These are phyloP conservation scores for Irpex sp. DNA, from an alignment of 1,284 basidiomycete species.

Conservation along the genomic window DNA sequence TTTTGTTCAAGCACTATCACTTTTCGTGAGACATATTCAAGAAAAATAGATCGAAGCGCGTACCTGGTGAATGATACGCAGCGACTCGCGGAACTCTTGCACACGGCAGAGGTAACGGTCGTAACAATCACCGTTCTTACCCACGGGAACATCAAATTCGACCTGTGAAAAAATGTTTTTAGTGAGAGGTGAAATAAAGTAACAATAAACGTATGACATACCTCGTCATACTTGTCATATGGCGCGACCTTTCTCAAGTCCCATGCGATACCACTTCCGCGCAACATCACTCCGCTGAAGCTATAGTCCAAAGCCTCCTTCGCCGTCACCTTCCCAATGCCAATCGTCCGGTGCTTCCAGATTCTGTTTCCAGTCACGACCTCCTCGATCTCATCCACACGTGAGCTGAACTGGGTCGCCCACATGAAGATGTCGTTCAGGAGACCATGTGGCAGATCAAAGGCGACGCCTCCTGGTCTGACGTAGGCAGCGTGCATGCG, in stretches of 20 bases:
- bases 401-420: conserved; percentile 90
- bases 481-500: conserved; percentile 98
- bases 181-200: neutral
- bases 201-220: conserved; percentile 23
- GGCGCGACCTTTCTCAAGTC: conserved; percentile 91
- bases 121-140: conserved; percentile 97
- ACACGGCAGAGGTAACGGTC: conserved; percentile 96
- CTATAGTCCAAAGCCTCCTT: conserved; percentile 91
- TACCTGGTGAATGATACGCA: conserved; percentile 86
- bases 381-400: conserved; percentile 97
- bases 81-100: conserved; percentile 95
- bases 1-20: conserved; percentile 90
- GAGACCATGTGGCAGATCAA: conserved; percentile 94
- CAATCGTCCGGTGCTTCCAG: conserved; percentile 95
- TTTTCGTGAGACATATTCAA: neutral
- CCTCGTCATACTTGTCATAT: conserved; percentile 97
- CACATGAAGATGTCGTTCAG: conserved; percentile 98
- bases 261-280: conserved; percentile 94
- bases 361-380: conserved; percentile 97
- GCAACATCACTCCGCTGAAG: conserved; percentile 96
- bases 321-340: conserved; percentile 88
- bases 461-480: conserved; percentile 96
- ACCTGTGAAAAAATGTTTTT: conserved; percentile 46
- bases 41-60: conserved; percentile 4
- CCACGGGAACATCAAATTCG: conserved; percentile 96